Percentiles rank a stretch among this genome's conserved stretches.
These are phyloP conservation scores for Apiospora koreana DNA, from an alignment of 2,329 filamentous ascomycete genomes.

Conservation along the genomic window DNA sequence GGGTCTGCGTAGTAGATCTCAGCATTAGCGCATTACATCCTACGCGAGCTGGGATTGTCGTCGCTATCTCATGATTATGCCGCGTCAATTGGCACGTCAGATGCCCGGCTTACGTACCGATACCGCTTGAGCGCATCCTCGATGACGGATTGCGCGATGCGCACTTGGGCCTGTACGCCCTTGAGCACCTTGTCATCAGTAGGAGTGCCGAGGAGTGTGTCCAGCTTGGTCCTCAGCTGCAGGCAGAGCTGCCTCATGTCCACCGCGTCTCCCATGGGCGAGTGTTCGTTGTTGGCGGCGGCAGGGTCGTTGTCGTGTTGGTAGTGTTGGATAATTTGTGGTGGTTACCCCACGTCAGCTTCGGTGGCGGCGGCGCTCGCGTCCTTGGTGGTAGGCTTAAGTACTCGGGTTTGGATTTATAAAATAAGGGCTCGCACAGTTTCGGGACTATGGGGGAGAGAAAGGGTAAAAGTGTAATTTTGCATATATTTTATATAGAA, in stretches of 20 bases:
- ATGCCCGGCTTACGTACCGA: slow-evolving; percentile 51
- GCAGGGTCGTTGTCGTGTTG: not conserved
- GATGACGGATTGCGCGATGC: slow-evolving; percentile 71
- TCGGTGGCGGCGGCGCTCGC: not conserved
- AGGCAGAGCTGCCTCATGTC: slow-evolving; percentile 39
- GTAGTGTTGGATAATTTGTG: not conserved
- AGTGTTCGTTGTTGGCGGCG: not conserved
- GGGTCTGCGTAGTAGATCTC: slow-evolving; percentile 50
- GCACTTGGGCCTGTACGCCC: slow-evolving; percentile 73
- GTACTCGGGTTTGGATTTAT: not conserved
- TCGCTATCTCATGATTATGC: not conserved
- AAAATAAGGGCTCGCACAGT: not conserved
- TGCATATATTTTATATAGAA: not conserved
- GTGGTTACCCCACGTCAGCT: not conserved
- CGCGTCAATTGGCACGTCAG: not conserved
- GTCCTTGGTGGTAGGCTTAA: not conserved
- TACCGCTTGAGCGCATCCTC: slow-evolving; percentile 75
- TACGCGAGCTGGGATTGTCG: slow-evolving; percentile 1
- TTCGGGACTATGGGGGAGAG: too few species aligned
- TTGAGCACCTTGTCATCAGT: slow-evolving; percentile 57
- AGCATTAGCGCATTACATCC: not conserved
- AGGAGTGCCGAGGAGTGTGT: slow-evolving; percentile 64
- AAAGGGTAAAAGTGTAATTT: not conserved
- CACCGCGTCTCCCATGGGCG: not conserved
- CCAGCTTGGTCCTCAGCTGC: slow-evolving; percentile 60